Conservation (phyloP, 1,139 yeast genomes). For the Saccharomyces hybrid region DNA sequence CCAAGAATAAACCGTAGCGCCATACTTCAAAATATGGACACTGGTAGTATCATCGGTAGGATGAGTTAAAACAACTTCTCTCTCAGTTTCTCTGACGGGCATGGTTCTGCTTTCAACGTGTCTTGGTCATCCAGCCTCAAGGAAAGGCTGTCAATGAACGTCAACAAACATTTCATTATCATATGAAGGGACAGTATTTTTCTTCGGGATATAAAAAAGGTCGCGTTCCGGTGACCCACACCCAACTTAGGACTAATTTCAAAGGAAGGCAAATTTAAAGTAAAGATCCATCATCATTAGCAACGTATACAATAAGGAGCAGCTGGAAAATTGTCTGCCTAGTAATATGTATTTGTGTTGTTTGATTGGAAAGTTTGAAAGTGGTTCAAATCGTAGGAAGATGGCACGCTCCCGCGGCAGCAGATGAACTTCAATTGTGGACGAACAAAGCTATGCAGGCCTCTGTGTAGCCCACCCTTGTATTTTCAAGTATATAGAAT, state of each 20-base stretch:
- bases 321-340: too few relatives aligned
- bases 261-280: too few relatives aligned
- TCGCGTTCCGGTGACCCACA: too few relatives aligned
- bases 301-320: neutral
- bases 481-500: neutral
- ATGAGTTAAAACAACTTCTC: constrained; percentile 53
- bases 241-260: too few relatives aligned
- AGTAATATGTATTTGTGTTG: neutral
- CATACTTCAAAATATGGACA: constrained; percentile 68
- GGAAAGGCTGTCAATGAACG: too few relatives aligned
- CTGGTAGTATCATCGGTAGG: constrained; percentile 47
- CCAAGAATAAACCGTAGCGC: constrained; percentile 90
- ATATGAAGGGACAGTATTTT: too few relatives aligned
- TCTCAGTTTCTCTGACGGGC: constrained; percentile 55
- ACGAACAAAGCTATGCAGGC: neutral
- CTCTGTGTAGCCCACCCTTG: neutral
- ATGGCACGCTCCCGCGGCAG: neutral
- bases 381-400: neutral
- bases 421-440: neutral
- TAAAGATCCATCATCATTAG: neutral
- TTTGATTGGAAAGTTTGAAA: neutral
- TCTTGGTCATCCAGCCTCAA: neutral
- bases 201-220: too few relatives aligned
- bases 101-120: constrained; percentile 12
- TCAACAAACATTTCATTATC: too few relatives aligned